These are phyloP conservation scores for Alternaria alternata DNA, from an alignment of 2,329 filamentous ascomycete genomes.

Conservation along the genomic window DNA sequence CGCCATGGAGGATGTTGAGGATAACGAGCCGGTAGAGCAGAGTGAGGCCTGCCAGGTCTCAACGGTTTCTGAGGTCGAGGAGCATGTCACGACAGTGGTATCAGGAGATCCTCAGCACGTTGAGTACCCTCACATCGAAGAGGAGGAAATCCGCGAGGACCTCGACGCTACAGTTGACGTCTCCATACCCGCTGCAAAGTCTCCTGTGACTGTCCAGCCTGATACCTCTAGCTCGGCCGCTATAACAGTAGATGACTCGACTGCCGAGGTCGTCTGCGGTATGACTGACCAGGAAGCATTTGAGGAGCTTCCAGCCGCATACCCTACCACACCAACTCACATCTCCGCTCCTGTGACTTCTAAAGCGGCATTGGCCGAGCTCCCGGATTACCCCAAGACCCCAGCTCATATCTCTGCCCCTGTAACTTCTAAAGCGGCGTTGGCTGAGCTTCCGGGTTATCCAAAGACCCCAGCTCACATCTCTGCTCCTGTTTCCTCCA, in stretches of 20 bases:
- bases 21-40: not conserved
- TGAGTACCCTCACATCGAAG: not conserved
- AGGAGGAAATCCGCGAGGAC: not conserved
- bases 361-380: conserved; percentile 22
- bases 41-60: not conserved
- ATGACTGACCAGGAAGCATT: conserved; percentile 28
- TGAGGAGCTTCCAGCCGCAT: conserved; percentile 17
- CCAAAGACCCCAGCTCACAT: conserved; percentile 32
- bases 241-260: conserved; percentile 5
- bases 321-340: conserved; percentile 21
- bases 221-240: conserved; percentile 5
- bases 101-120: not conserved
- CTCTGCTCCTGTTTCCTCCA: conserved; percentile 12
- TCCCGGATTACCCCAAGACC: conserved; percentile 35
- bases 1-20: conserved; percentile 9
- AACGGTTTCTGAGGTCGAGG: not conserved
- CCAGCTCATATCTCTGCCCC: conserved; percentile 24
- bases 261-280: conserved; percentile 16
- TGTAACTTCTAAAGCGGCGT: conserved; percentile 13
- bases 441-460: conserved; percentile 32
- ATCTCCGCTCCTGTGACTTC: conserved; percentile 16
- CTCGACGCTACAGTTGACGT: not conserved
- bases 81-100: not conserved
- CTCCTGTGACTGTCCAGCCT: not conserved
- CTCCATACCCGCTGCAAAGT: conserved; percentile 5